A percentile compares a stretch with the other conserved stretches of the same genome.
Evolutionary conservation across 352 stramenopile species (phyloP).

Genomic region (Phytophthora tubulina): DNA sequence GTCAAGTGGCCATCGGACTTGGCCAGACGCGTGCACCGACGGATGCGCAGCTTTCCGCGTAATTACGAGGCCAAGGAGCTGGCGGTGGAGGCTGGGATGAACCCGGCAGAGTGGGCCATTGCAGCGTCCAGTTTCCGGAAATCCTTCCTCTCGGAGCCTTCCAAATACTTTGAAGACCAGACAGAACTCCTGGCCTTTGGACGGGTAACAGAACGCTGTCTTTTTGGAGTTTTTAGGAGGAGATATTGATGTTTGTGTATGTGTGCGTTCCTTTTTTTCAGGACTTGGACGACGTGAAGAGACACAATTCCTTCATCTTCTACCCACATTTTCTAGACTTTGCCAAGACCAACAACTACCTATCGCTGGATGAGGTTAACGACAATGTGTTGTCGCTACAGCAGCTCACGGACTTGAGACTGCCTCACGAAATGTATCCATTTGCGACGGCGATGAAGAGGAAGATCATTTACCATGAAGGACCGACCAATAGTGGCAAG

Average conservation of each 20-base stretch:
- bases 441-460: constrained; percentile 80
- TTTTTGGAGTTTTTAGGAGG: neutral
- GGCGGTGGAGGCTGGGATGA: constrained; percentile 72
- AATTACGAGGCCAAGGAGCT: constrained; percentile 79
- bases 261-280: constrained; percentile 13
- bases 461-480: constrained; percentile 92
- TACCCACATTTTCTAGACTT: constrained; percentile 83
- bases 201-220: constrained; percentile 22
- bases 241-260: constrained; percentile 20
- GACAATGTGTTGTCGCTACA: constrained; percentile 61
- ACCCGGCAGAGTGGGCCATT: constrained; percentile 66
- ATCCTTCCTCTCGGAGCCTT: constrained; percentile 63
- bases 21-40: constrained; percentile 52
- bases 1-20: constrained; percentile 52
- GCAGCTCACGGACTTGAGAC: constrained; percentile 76
- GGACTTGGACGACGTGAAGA: constrained; percentile 61
- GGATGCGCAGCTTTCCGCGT: constrained; percentile 68
- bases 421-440: constrained; percentile 89
- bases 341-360: constrained; percentile 49
- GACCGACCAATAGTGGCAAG: constrained; percentile 97
- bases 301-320: constrained; percentile 73
- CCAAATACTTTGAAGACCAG: constrained; percentile 68
- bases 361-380: constrained; percentile 46
- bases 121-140: constrained; percentile 69
- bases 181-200: constrained; percentile 66